These are phyloP conservation scores for Hanseniaspora nectarophila DNA, from an alignment of 805 yeast species.

Conservation along the genomic window DNA sequence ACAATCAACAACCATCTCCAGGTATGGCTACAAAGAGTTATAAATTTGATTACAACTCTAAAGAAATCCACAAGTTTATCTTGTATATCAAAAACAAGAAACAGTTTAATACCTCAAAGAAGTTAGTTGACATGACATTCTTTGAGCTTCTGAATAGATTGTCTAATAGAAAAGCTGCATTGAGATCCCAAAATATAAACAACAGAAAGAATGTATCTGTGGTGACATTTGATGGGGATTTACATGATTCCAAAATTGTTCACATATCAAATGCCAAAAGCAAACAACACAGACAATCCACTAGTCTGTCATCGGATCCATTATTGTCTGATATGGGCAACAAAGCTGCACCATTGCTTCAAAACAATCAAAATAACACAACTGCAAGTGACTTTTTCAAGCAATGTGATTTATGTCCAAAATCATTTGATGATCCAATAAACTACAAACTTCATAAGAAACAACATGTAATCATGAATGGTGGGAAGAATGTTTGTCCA, in stretches of 20 bases:
- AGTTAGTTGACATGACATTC: background rate
- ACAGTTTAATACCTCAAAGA: conserved; percentile 5
- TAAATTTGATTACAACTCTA: conserved; percentile 7
- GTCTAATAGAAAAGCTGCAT: background rate
- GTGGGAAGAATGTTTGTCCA: conserved; percentile 61
- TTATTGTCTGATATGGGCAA: background rate
- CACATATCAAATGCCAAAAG: conserved; percentile 6
- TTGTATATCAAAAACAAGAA: conserved; percentile 10
- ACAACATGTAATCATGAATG: conserved; percentile 41
- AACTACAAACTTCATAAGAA: conserved; percentile 67
- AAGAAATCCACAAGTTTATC: conserved; percentile 8
- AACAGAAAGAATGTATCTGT: background rate
- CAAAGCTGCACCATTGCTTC: background rate
- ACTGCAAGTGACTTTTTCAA: background rate
- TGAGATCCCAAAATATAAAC: background rate
- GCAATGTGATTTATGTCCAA: conserved; percentile 46
- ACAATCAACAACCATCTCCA: background rate
- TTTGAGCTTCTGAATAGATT: conserved; percentile 10
- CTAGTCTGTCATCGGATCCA: background rate
- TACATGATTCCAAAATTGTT: conserved; percentile 2
- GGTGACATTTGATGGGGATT: conserved; percentile 9
- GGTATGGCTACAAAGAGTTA: conserved; percentile 5
- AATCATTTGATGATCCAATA: conserved; percentile 54
- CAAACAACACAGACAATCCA: background rate
- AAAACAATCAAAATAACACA: background rate